Evolutionary conservation across 1,284 basidiomycete genomes (phyloP).

Genomic region (Ustilago trichophora): DNA sequence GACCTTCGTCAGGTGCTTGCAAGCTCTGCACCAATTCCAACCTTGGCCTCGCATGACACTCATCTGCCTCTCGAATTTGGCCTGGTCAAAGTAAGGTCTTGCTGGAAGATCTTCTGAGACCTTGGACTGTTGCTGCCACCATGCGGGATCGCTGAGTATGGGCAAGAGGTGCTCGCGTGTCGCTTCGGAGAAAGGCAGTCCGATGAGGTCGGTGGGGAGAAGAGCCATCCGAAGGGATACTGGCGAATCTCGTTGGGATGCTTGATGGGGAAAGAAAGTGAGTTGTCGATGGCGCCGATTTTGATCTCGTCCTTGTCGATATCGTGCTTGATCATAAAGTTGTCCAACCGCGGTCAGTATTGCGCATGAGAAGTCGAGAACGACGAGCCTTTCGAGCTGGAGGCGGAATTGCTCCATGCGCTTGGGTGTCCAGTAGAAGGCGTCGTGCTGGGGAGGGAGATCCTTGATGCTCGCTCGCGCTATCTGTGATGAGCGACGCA

Average conservation of each 20-base stretch:
- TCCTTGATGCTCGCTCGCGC: too few relatives aligned
- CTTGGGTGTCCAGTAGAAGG: conserved; percentile 80
- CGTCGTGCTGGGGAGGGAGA: conserved; percentile 15
- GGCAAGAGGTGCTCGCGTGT: conserved; percentile 84
- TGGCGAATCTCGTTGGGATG: conserved; percentile 87
- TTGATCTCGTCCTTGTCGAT: conserved; percentile 77
- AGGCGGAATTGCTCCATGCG: conserved; percentile 82
- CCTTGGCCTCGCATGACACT: conserved; percentile 91
- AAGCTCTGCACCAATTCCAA: conserved; percentile 87
- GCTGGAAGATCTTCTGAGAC: conserved; percentile 78
- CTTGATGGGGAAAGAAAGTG: conserved; percentile 78
- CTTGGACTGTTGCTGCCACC: conserved; percentile 89
- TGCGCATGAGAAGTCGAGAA: conserved; percentile 83
- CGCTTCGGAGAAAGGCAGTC: conserved; percentile 75
- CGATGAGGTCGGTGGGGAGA: conserved; percentile 82
- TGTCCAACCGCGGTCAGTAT: conserved; percentile 72
- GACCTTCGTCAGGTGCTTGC: conserved; percentile 74
- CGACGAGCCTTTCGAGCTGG: conserved; percentile 80
- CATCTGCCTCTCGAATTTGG: conserved; percentile 76
- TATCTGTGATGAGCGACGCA: too few relatives aligned
- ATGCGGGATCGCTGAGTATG: conserved; percentile 79
- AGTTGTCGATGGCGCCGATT: conserved; percentile 88
- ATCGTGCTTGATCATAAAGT: conserved; percentile 70
- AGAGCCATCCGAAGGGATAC: conserved; percentile 89
- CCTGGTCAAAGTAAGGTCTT: conserved; percentile 75